These are phyloP conservation scores for Malassezia slooffiae DNA, from an alignment of 1,284 basidiomycete genomes.

Conservation along the genomic window DNA sequence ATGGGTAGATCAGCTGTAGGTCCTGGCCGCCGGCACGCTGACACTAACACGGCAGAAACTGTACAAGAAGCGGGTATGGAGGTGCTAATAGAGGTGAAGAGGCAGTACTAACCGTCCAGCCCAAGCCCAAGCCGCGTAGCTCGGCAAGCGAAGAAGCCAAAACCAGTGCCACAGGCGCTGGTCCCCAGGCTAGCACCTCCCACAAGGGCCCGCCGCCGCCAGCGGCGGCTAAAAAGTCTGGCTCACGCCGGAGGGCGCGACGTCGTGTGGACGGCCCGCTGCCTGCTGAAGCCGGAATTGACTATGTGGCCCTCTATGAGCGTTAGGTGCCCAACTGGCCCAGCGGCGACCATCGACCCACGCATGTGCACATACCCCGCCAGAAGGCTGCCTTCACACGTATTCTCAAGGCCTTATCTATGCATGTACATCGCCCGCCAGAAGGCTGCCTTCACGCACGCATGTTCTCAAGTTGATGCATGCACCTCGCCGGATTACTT, in stretches of 20 bases:
- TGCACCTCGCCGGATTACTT: neutral
- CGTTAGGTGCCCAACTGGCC: neutral
- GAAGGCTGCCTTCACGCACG: neutral
- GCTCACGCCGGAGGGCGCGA: neutral
- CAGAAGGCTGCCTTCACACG: neutral
- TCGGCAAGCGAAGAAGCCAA: too few species aligned
- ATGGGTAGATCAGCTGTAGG: conserved; percentile 15
- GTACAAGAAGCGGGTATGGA: conserved; percentile 11
- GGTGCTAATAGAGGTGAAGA: too few species aligned
- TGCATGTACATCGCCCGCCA: neutral
- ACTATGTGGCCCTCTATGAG: conserved; percentile 12
- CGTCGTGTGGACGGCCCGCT: conserved; percentile 11
- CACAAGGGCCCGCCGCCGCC: too few species aligned
- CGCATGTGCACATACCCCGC: neutral
- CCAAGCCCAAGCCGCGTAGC: neutral
- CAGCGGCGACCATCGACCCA: neutral
- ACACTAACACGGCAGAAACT: conserved; percentile 12
- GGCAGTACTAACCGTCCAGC: neutral
- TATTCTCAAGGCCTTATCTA: conserved; percentile 1
- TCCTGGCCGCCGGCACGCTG: neutral
- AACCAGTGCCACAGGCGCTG: too few species aligned
- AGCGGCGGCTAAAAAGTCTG: too few species aligned
- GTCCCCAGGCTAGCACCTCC: too few species aligned
- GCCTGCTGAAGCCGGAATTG: conserved; percentile 13
- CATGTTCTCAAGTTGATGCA: neutral